phyloP scores from a whole-genome alignment of 2,329 filamentous ascomycete genomes.

The Aspergillus fischeri region DNA sequence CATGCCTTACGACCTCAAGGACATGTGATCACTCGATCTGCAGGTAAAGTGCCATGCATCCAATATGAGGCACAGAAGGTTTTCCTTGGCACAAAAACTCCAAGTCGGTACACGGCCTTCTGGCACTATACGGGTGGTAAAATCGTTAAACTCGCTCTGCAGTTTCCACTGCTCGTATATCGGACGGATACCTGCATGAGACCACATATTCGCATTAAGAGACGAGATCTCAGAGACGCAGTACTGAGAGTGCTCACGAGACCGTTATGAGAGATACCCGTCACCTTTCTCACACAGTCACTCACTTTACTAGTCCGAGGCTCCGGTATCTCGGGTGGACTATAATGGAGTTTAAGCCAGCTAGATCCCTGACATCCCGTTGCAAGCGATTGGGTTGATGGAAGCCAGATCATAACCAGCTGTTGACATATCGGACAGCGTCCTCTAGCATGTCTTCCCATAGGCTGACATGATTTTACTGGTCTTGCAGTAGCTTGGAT shows the following conservation, averaged over 20 bases:
- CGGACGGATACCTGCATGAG: constrained; percentile 24
- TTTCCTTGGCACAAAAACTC: not conserved
- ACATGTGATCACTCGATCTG: constrained; percentile 11
- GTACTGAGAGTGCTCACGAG: constrained; percentile 10
- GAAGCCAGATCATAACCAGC: not conserved
- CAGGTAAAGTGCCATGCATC: not conserved
- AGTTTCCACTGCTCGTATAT: constrained; percentile 6
- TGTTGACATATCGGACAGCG: not conserved
- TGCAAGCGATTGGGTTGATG: not conserved
- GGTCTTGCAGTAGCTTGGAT: not conserved
- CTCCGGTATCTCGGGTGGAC: not conserved
- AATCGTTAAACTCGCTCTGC: constrained; percentile 5
- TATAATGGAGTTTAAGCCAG: not conserved
- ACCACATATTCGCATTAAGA: constrained; percentile 1
- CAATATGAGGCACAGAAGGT: not conserved
- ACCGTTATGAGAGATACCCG: constrained; percentile 6
- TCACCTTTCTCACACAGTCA: not conserved
- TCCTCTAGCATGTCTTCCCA: not conserved
- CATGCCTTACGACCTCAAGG: constrained; percentile 1
- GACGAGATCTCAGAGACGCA: constrained; percentile 1
- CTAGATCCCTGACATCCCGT: not conserved
- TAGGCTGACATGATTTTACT: not conserved
- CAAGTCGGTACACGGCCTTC: constrained; percentile 7
- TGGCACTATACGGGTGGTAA: constrained; percentile 15
- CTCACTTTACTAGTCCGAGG: not conserved